These are phyloP conservation scores for Fusarium setosum DNA, from an alignment of 2,329 filamentous ascomycete genomes.

Conservation along the genomic window DNA sequence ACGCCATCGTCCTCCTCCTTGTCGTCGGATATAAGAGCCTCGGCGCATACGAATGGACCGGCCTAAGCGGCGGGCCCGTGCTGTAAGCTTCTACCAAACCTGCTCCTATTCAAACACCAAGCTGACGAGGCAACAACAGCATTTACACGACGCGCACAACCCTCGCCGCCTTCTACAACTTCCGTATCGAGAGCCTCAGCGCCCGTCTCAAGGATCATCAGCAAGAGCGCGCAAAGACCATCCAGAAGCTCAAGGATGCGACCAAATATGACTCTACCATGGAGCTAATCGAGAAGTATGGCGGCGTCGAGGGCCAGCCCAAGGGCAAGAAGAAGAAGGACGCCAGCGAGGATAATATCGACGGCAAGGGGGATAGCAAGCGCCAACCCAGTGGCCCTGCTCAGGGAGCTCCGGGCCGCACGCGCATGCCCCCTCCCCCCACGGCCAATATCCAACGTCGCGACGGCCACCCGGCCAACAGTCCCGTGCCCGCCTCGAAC, in stretches of 20 bases:
- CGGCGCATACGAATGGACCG: slow-evolving; percentile 80
- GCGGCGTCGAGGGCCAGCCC: slow-evolving; percentile 68
- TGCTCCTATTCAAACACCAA: background rate
- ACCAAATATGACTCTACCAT: slow-evolving; percentile 97
- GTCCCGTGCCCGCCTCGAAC: slow-evolving; percentile 44
- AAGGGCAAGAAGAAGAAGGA: slow-evolving; percentile 46
- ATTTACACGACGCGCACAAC: slow-evolving; percentile 80
- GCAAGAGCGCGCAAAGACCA: slow-evolving; percentile 84
- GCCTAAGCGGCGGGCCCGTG: slow-evolving; percentile 81
- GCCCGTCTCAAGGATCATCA: slow-evolving; percentile 78
- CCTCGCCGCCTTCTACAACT: slow-evolving; percentile 80
- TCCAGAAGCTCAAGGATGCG: slow-evolving; percentile 92
- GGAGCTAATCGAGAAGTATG: slow-evolving; percentile 94
- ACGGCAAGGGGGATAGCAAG: slow-evolving; percentile 33
- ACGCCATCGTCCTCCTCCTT: slow-evolving; percentile 82
- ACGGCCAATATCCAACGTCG: slow-evolving; percentile 71
- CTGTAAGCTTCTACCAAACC: slow-evolving; percentile 64
- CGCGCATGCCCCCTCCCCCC: slow-evolving; percentile 65
- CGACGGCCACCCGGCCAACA: slow-evolving; percentile 42
- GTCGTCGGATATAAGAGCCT: slow-evolving; percentile 88
- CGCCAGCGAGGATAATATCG: slow-evolving; percentile 13
- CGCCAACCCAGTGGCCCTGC: slow-evolving; percentile 5
- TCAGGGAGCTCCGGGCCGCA: slow-evolving; percentile 50
- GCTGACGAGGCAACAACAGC: slow-evolving; percentile 56
- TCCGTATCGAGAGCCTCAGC: slow-evolving; percentile 78